These are phyloP conservation scores for Crucibulum laeve DNA, from an alignment of 768 basidiomycete genomes.

Conservation along the genomic window DNA sequence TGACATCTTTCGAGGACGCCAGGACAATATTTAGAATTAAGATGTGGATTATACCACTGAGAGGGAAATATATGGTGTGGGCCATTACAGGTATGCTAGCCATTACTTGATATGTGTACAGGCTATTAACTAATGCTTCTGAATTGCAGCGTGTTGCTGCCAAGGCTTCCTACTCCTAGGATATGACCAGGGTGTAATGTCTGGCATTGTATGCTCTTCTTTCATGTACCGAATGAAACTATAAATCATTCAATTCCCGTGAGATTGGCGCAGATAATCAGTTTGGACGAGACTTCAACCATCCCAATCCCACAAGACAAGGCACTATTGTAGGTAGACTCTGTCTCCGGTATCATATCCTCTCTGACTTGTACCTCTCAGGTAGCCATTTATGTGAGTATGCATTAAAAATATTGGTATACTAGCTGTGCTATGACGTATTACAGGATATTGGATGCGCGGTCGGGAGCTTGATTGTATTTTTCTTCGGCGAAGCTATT, in stretches of 20 bases:
- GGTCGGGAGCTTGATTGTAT: constrained; percentile 29
- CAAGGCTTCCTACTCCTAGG: constrained; percentile 33
- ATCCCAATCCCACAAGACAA: constrained; percentile 31
- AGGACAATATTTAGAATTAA: constrained; percentile 1
- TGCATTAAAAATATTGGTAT: not conserved
- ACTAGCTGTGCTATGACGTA: not conserved
- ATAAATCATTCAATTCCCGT: not conserved
- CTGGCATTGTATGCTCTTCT: constrained; percentile 25
- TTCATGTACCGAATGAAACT: too few relatives aligned
- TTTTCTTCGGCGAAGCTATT: constrained; percentile 32
- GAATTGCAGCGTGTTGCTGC: constrained; percentile 35
- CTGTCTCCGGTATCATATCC: not conserved
- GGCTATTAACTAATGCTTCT: too few relatives aligned
- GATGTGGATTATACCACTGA: constrained; percentile 31
- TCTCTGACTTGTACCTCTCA: not conserved
- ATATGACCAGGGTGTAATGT: constrained; percentile 39
- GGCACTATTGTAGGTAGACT: constrained; percentile 28
- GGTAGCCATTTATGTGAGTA: not conserved
- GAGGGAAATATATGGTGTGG: constrained; percentile 33
- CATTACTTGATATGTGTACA: too few relatives aligned
- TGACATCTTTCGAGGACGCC: constrained; percentile 4
- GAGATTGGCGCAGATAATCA: constrained; percentile 38
- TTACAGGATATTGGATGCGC: constrained; percentile 34
- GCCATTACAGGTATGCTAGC: constrained; percentile 32
- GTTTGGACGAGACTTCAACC: constrained; percentile 31